These are phyloP conservation scores for Heimioporus punctisporus DNA, from an alignment of 1,284 basidiomycete species.

Conservation along the genomic window DNA sequence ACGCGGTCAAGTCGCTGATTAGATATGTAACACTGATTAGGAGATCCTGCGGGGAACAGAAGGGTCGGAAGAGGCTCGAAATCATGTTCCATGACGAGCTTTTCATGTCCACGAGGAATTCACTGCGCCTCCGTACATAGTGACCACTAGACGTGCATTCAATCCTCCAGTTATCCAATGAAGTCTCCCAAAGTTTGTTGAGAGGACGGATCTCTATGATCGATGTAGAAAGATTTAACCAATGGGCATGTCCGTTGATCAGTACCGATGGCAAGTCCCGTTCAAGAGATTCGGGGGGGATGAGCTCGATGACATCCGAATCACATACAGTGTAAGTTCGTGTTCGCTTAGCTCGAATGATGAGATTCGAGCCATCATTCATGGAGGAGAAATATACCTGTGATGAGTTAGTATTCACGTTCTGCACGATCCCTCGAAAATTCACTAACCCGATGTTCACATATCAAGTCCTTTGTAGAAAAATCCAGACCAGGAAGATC, in stretches of 20 bases:
- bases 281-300: background rate
- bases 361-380: background rate
- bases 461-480: constrained; percentile 8
- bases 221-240: background rate
- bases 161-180: background rate
- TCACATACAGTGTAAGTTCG: background rate
- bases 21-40: background rate
- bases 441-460: constrained; percentile 20
- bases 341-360: background rate
- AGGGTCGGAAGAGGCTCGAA: background rate
- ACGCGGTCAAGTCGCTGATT: background rate
- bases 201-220: background rate
- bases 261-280: background rate
- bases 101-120: background rate
- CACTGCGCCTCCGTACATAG: background rate
- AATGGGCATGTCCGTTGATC: background rate
- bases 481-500: constrained; percentile 40
- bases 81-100: background rate
- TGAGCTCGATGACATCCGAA: background rate
- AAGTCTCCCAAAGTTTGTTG: background rate
- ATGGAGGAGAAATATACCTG: background rate
- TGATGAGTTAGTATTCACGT: background rate
- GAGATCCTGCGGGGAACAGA: background rate
- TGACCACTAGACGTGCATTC: background rate
- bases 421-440: background rate